Evolutionary conservation across 2,329 filamentous ascomycete genomes (phyloP), one percentile per base, ranked within the genome.

Genomic region (Fusarium keratoplasticum): DNA sequence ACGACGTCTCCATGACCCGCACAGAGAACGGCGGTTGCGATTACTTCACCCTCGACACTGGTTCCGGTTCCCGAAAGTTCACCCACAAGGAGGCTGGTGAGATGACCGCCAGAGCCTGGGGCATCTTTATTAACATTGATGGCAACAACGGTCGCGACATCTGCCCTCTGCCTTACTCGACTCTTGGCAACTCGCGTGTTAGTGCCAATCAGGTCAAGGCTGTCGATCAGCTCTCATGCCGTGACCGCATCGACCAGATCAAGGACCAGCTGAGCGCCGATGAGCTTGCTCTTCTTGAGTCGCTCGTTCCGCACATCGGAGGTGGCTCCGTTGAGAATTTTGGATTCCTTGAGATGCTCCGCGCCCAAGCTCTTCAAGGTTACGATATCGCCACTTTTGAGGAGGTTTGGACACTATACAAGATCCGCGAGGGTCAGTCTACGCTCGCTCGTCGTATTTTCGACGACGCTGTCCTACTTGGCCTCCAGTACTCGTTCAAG

Each of bases 371-470:
- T n/a, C 58, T 69, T 11, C 61, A 64, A 9, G 35, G 35, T 31
- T 64, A 61, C 14, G 40, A 58, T 6, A 25, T 50, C 9, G 63
- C 22, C 4, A 58, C 22, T 8, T 69, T 69, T 52, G 67, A 69
- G 16, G 67, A 69, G 9, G 47, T 69, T 8, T 69, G 67, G 67
- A 65, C 61, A 29, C 58, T 66, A 1, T 69, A 69, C 44, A 69
- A 69, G 63, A 60, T 69, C 29, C 57, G 62, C 1, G 62, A 66
- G 27, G 67, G 67, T 22, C 67, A 66, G 50, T 69, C 67, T 5
- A 31, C 61, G 2, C 67, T 69, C 20, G 67, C 63, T 14, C 67
- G 67, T 1, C 44, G 47, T 7, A 69, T 69, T 58, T 69, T 69
- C 20, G 62, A 69, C 22, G 67, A 69, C 35, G 67, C 67, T 9